A percentile compares a stretch with the other conserved stretches of the same genome.
Conservation (phyloP, 2,329 filamentous ascomycete genomes). For the Trichoderma brevicompactum region DNA sequence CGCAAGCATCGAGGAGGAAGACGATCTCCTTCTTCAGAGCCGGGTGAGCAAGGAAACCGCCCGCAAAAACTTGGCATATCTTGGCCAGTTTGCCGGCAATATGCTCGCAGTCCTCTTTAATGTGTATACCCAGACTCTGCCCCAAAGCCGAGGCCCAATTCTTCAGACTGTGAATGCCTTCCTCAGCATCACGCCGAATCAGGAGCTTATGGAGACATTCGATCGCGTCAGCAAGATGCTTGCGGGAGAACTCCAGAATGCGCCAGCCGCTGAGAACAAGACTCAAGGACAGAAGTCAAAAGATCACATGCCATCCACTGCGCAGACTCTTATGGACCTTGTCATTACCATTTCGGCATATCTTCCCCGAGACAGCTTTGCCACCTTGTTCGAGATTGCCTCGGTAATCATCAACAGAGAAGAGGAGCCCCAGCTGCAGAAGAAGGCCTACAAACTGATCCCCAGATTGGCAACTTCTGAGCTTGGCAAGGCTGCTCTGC, state of each 20-base stretch:
- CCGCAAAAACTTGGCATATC: slow-evolving; percentile 77
- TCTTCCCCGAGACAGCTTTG: slow-evolving; percentile 83
- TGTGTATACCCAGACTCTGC: slow-evolving; percentile 94
- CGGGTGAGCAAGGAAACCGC: slow-evolving; percentile 77
- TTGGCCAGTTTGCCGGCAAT: slow-evolving; percentile 81
- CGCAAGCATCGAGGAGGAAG: slow-evolving; percentile 69
- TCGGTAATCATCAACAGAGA: slow-evolving; percentile 79
- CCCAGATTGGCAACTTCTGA: slow-evolving; percentile 84
- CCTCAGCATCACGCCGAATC: slow-evolving; percentile 79
- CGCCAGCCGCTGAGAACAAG: slow-evolving; percentile 60
- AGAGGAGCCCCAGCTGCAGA: slow-evolving; percentile 89
- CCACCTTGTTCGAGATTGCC: slow-evolving; percentile 83
- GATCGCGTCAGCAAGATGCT: slow-evolving; percentile 84
- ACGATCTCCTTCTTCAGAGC: slow-evolving; percentile 76
- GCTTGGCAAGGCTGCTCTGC: slow-evolving; percentile 73
- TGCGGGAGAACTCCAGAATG: slow-evolving; percentile 66
- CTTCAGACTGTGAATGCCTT: slow-evolving; percentile 94
- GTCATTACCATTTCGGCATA: slow-evolving; percentile 96
- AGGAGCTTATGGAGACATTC: slow-evolving; percentile 87
- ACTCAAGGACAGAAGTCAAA: slow-evolving; percentile 64
- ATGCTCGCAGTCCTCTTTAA: slow-evolving; percentile 98
- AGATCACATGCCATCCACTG: slow-evolving; percentile 84
- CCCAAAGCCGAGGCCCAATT: slow-evolving; percentile 87
- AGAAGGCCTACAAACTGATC: slow-evolving; percentile 98
- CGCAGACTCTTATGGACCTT: slow-evolving; percentile 94